Evolutionary conservation across 257 asterid species (phyloP).

Genomic region (Misopates orontium): DNA sequence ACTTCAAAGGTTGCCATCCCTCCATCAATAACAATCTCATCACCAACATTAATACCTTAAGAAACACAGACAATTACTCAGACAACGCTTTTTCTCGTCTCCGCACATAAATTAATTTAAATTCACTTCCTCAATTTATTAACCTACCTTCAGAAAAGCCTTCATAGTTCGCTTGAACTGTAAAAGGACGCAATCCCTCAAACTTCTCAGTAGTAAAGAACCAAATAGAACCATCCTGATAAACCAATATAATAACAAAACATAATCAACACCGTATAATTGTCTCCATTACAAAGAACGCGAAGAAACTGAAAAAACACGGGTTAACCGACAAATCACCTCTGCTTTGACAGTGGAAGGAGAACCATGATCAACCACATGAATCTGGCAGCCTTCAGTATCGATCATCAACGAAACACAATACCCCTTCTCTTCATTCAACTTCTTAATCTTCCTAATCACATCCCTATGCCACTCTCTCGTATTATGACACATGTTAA

Average conservation of each 20-base stretch:
- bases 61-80: not conserved
- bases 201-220: constrained; percentile 65
- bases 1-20: constrained; percentile 89
- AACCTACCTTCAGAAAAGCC: constrained; percentile 73
- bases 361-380: constrained; percentile 79
- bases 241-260: constrained; percentile 24
- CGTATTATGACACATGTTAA: constrained; percentile 75
- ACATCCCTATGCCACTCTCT: constrained; percentile 81
- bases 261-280: not conserved
- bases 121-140: constrained; percentile 9
- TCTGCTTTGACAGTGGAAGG: constrained; percentile 85
- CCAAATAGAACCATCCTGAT: constrained; percentile 79
- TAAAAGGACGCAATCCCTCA: constrained; percentile 69
- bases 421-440: constrained; percentile 71
- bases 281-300: not conserved
- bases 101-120: not conserved
- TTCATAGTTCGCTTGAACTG: constrained; percentile 66
- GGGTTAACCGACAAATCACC: constrained; percentile 33
- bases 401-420: constrained; percentile 89
- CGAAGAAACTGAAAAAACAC: not conserved
- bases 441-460: constrained; percentile 64
- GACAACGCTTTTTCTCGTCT: not conserved
- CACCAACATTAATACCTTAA: constrained; percentile 69
- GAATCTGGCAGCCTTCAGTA: constrained; percentile 76
- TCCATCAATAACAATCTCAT: constrained; percentile 79